Percentiles rank a stretch among this genome's conserved stretches.
These are phyloP conservation scores for Coemansia sp. DNA, from an alignment of 192 early-diverging fungal species.

Conservation along the genomic window DNA sequence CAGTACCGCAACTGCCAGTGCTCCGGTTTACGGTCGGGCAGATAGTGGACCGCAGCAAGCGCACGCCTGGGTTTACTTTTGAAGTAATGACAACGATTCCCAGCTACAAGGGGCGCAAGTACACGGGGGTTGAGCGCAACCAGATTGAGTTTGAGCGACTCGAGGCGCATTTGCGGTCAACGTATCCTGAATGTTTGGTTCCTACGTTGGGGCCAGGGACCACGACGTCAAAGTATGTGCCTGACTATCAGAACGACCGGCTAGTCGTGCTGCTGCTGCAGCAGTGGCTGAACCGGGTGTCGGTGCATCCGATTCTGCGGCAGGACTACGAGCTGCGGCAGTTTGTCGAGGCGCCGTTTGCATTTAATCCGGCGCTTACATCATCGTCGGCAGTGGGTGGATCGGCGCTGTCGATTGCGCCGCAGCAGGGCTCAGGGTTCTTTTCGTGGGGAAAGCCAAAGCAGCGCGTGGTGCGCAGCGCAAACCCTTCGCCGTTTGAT, in stretches of 20 bases:
- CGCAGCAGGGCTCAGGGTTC: conserved; percentile 25
- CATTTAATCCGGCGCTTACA: conserved; percentile 44
- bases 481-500: conserved; percentile 38
- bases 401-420: conserved; percentile 24
- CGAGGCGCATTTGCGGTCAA: conserved; percentile 47
- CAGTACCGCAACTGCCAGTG: conserved; percentile 10
- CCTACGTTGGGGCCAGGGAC: conserved; percentile 44
- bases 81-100: conserved; percentile 44
- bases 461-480: conserved; percentile 22
- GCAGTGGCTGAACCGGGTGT: conserved; percentile 48
- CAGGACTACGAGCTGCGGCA: conserved; percentile 57
- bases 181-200: conserved; percentile 54
- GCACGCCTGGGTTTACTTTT: conserved; percentile 36
- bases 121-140: conserved; percentile 46
- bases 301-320: conserved; percentile 46
- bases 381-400: conserved; percentile 13
- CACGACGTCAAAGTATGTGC: conserved; percentile 49
- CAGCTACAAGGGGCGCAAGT: conserved; percentile 50
- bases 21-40: conserved; percentile 43
- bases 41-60: conserved; percentile 48
- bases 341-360: conserved; percentile 57
- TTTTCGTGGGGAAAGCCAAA: conserved; percentile 40
- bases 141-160: conserved; percentile 54
- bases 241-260: conserved; percentile 52
- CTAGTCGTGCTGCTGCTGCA: conserved; percentile 50